phyloP scores from a whole-genome alignment of 2,329 filamentous ascomycete genomes.

The Trichophyton benhamiae region DNA sequence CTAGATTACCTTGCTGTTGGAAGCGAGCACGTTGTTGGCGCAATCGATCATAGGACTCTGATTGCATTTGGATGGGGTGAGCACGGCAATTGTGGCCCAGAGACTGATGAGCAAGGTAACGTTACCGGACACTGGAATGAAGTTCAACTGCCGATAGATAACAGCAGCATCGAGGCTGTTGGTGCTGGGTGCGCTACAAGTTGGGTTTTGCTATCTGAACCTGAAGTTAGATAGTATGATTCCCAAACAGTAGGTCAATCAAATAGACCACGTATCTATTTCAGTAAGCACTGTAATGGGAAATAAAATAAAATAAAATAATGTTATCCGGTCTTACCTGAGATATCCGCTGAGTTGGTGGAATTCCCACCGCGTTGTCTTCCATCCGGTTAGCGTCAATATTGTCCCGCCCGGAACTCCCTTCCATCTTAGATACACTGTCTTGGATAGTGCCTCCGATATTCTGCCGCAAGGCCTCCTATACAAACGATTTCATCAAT shows the following conservation, averaged over 20 bases:
- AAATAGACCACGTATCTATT: slow-evolving; percentile 28
- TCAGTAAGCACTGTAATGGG: slow-evolving; percentile 14
- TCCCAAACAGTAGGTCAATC: slow-evolving; percentile 21
- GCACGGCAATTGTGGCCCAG: slow-evolving; percentile 84
- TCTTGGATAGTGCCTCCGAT: slow-evolving; percentile 24
- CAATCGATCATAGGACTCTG: slow-evolving; percentile 53
- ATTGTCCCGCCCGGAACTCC: neutral
- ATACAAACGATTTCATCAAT: neutral
- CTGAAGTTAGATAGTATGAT: neutral
- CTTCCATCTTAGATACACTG: slow-evolving; percentile 17
- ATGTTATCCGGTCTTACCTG: slow-evolving; percentile 24
- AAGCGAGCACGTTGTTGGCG: slow-evolving; percentile 76
- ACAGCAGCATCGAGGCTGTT: slow-evolving; percentile 46
- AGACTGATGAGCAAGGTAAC: slow-evolving; percentile 48
- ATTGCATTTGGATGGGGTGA: slow-evolving; percentile 94
- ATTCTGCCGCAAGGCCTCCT: slow-evolving; percentile 23
- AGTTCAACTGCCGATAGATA: slow-evolving; percentile 47
- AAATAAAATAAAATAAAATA: neutral
- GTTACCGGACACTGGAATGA: slow-evolving; percentile 58
- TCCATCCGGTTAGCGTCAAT: neutral
- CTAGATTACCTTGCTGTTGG: slow-evolving; percentile 53
- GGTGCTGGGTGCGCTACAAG: slow-evolving; percentile 86
- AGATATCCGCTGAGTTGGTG: slow-evolving; percentile 39
- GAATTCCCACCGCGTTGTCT: slow-evolving; percentile 18
- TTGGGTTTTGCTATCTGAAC: slow-evolving; percentile 44